Evolutionary conservation across 345 rosid genomes (phyloP).

Genomic region (Eucalyptus fibrosa): DNA sequence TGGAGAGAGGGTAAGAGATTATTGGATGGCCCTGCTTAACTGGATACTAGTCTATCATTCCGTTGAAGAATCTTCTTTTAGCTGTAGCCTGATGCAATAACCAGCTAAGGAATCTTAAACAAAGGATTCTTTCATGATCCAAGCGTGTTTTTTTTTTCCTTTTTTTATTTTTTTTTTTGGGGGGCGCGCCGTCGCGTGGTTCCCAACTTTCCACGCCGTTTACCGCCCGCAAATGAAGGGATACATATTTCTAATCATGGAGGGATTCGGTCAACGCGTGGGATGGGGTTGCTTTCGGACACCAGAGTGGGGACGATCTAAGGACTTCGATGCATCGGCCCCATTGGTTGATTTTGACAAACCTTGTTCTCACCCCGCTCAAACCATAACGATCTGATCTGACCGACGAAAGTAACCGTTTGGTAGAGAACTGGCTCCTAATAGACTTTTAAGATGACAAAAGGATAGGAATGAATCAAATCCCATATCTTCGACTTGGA

Average conservation of each 20-base stretch:
- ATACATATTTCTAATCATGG: neutral
- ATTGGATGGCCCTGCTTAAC: neutral
- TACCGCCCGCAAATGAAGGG: neutral
- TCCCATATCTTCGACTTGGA: accelerated
- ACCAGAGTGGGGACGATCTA: neutral
- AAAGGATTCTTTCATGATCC: neutral
- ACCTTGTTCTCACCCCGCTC: neutral
- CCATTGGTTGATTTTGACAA: neutral
- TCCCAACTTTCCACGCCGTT: neutral
- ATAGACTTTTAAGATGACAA: neutral
- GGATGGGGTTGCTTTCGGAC: neutral
- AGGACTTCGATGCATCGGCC: neutral
- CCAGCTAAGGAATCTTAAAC: neutral
- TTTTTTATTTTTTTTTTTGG: neutral
- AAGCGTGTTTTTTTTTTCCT: neutral
- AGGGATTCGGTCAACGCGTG: neutral
- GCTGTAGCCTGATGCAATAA: neutral
- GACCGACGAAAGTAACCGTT: neutral
- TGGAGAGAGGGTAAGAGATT: neutral
- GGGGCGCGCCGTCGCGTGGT: neutral
- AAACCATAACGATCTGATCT: neutral
- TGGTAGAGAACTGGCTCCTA: neutral
- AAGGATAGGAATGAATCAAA: accelerated
- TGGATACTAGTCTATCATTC: neutral
- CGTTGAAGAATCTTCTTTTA: neutral